Conservation (phyloP, 2,329 filamentous ascomycete genomes). For the Aureobasidium sp. region DNA sequence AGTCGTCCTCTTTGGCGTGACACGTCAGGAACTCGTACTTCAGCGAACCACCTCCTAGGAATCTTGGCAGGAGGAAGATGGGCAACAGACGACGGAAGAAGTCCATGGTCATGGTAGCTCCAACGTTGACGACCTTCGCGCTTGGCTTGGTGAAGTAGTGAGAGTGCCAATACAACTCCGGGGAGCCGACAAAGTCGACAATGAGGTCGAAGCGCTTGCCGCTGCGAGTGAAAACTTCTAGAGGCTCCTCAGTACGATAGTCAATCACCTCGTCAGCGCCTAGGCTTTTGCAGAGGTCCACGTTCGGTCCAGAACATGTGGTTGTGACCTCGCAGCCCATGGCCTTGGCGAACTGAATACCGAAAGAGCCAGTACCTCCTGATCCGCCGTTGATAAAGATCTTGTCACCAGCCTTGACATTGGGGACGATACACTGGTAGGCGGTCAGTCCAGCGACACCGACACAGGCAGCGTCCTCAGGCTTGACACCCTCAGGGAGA, state of each 20-base stretch:
- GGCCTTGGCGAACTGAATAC: constrained; percentile 55
- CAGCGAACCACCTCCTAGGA: constrained; percentile 44
- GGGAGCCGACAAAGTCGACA: constrained; percentile 50
- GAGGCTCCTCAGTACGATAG: constrained; percentile 45
- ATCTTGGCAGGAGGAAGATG: constrained; percentile 36
- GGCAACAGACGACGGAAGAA: constrained; percentile 25
- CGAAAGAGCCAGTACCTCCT: constrained; percentile 52
- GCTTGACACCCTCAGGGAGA: constrained; percentile 27
- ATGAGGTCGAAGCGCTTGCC: constrained; percentile 42
- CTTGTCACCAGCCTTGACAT: constrained; percentile 36
- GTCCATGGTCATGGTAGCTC: constrained; percentile 28
- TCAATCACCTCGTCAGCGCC: constrained; percentile 58
- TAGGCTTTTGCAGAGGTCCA: constrained; percentile 46
- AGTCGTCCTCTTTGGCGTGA: constrained; percentile 34
- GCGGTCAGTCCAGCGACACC: constrained; percentile 32
- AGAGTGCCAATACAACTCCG: constrained; percentile 45
- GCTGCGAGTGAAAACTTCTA: constrained; percentile 37
- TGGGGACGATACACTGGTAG: constrained; percentile 29
- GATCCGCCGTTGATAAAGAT: constrained; percentile 58
- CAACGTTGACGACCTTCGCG: constrained; percentile 47
- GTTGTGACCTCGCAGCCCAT: constrained; percentile 51
- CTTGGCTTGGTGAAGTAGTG: constrained; percentile 42
- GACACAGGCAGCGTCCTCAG: constrained; percentile 29
- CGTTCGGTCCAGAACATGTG: constrained; percentile 50
- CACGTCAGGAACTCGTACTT: constrained; percentile 32